Percentiles rank a stretch among this genome's conserved stretches.
These are phyloP conservation scores for Trametes maxima DNA, from an alignment of 768 basidiomycete genomes.

Conservation along the genomic window DNA sequence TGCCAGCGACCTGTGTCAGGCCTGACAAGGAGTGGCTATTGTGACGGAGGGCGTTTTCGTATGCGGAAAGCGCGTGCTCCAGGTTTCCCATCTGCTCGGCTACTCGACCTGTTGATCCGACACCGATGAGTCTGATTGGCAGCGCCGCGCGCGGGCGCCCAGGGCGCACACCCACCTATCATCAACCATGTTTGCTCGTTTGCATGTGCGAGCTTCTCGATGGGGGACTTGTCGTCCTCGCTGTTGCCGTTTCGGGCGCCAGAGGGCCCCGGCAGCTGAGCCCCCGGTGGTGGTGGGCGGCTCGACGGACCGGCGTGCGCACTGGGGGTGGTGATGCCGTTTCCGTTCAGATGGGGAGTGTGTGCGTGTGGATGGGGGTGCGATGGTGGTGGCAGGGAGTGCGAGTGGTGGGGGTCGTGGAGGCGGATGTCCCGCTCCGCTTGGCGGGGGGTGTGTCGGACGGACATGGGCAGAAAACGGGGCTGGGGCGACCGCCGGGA, in stretches of 20 bases:
- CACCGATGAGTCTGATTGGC: conserved; percentile 30
- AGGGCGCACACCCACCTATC: conserved; percentile 61
- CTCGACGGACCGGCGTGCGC: conserved; percentile 38
- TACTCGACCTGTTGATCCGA: conserved; percentile 69
- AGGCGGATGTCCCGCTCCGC: conserved; percentile 63
- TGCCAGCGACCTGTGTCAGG: conserved; percentile 91
- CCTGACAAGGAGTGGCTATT: conserved; percentile 90
- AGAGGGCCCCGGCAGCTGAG: conserved; percentile 28
- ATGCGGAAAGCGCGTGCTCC: conserved; percentile 89
- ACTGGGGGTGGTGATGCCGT: conserved; percentile 46
- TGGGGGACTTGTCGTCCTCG: conserved; percentile 41
- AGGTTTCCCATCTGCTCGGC: conserved; percentile 95
- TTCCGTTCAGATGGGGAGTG: conserved; percentile 58
- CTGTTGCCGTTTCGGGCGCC: conserved; percentile 44
- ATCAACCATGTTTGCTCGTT: conserved; percentile 97
- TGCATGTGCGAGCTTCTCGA: conserved; percentile 78
- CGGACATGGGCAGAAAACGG: conserved; percentile 51
- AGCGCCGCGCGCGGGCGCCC: conserved; percentile 10
- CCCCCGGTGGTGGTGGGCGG: conserved; percentile 39
- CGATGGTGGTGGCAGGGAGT: conserved; percentile 47
- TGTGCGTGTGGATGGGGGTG: conserved; percentile 39
- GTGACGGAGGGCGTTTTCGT: conserved; percentile 94
- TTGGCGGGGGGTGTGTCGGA: conserved; percentile 61
- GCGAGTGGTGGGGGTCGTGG: conserved; percentile 56
- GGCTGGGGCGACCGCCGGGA: conserved; percentile 29